A percentile compares a stretch with the other conserved stretches of the same genome.
Conservation (phyloP, 2,329 filamentous ascomycete genomes). For the Fusarium dimerum region DNA sequence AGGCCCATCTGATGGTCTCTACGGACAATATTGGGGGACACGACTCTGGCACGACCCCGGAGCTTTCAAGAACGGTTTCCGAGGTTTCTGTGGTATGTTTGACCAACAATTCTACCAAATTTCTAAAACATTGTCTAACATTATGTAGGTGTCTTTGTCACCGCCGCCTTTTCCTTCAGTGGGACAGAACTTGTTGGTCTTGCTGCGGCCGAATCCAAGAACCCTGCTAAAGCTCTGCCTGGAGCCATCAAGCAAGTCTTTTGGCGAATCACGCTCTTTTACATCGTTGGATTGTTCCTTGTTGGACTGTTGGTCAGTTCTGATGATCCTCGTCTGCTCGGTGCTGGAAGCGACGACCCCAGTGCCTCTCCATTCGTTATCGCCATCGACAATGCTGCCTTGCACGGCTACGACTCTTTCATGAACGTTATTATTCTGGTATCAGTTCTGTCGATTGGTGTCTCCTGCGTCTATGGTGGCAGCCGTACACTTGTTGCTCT, state of each 20-base stretch:
- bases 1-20: constrained; percentile 51
- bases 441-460: constrained; percentile 59
- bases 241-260: constrained; percentile 80
- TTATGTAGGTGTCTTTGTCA: constrained; percentile 46
- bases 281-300: constrained; percentile 53
- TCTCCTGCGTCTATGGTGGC: constrained; percentile 60
- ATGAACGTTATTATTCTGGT: constrained; percentile 62
- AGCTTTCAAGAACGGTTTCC: constrained; percentile 71
- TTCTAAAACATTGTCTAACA: not conserved
- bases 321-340: constrained; percentile 48
- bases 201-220: constrained; percentile 69
- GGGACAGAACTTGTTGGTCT: constrained; percentile 76
- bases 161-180: constrained; percentile 71
- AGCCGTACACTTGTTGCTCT: constrained; percentile 61
- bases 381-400: constrained; percentile 54
- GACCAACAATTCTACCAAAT: not conserved
- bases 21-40: constrained; percentile 50
- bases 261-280: constrained; percentile 59
- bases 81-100: constrained; percentile 71
- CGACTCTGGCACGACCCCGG: constrained; percentile 52
- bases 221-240: constrained; percentile 73
- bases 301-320: constrained; percentile 52
- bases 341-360: constrained; percentile 42
- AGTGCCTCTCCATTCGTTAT: constrained; percentile 58
- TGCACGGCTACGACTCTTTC: constrained; percentile 53